Percentiles rank a stretch among this genome's conserved stretches.
These are phyloP conservation scores for Pseudogymnoascus sp. DNA, from an alignment of 2,329 filamentous ascomycete species.

Conservation along the genomic window DNA sequence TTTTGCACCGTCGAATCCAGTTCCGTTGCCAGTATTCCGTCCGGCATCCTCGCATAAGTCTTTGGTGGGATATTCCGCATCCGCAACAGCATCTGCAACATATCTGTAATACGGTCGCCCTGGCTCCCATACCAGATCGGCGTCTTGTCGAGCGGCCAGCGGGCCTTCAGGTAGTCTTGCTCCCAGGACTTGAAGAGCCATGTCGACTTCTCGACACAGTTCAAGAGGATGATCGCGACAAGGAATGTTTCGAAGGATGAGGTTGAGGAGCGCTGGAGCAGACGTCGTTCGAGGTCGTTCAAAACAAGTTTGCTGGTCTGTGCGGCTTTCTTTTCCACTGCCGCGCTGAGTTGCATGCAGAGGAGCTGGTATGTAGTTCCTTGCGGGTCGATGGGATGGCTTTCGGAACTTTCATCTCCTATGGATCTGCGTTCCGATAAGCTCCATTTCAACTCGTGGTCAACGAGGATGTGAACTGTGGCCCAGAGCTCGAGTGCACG, in stretches of 20 bases:
- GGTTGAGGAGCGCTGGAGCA: conserved; percentile 54
- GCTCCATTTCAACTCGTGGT: conserved; percentile 56
- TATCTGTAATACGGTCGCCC: conserved; percentile 49
- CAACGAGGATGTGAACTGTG: conserved; percentile 54
- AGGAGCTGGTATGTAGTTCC: conserved; percentile 46
- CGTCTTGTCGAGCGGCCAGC: conserved; percentile 55
- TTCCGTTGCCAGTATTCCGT: conserved; percentile 40
- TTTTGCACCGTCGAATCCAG: conserved; percentile 38
- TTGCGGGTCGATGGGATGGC: conserved; percentile 38
- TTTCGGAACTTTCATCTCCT: conserved; percentile 22
- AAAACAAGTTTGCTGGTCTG: conserved; percentile 51
- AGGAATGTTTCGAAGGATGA: conserved; percentile 56
- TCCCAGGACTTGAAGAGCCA: conserved; percentile 65
- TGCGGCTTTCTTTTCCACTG: conserved; percentile 56
- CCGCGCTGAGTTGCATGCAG: conserved; percentile 57
- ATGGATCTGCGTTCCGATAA: conserved; percentile 40
- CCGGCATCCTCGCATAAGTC: conserved; percentile 37
- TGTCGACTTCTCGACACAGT: conserved; percentile 60
- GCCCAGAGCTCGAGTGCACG: conserved; percentile 58
- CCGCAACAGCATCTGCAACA: conserved; percentile 54
- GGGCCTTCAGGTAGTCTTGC: conserved; percentile 45
- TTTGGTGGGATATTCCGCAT: conserved; percentile 54
- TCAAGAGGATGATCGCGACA: conserved; percentile 54
- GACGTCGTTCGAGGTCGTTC: conserved; percentile 52
- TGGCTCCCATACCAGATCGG: conserved; percentile 52